phyloP scores from a whole-genome alignment of 2,329 filamentous ascomycete species.

The Apiospora hydei region DNA sequence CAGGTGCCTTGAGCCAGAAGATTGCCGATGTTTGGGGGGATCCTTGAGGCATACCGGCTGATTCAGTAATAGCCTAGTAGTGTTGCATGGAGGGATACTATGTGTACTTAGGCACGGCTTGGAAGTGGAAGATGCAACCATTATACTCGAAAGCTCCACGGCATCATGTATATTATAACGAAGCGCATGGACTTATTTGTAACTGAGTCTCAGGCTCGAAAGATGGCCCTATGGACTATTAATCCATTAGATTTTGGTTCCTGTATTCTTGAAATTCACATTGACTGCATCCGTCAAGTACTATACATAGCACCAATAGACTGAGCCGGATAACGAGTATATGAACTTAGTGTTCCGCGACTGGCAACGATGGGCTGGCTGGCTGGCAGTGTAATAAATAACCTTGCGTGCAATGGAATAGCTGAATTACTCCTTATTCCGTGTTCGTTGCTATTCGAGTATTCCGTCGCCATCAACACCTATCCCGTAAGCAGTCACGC shows the following conservation, averaged over 20 bases:
- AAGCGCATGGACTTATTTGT: not conserved
- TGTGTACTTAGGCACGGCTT: not conserved
- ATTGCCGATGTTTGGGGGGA: conserved; percentile 77
- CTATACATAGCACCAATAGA: too few species aligned
- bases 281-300: not conserved
- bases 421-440: too few species aligned
- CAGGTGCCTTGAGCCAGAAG: conserved; percentile 69
- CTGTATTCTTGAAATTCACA: not conserved
- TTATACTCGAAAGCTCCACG: not conserved
- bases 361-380: too few species aligned
- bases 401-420: too few species aligned
- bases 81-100: not conserved
- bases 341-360: too few species aligned
- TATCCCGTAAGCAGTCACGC: too few species aligned
- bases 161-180: conserved; percentile 4
- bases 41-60: conserved; percentile 39
- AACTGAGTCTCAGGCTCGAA: not conserved
- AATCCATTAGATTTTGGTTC: not conserved
- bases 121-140: not conserved
- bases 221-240: not conserved
- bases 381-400: too few species aligned
- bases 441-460: too few species aligned
- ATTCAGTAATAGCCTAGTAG: not conserved
- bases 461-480: too few species aligned
- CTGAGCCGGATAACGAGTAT: too few species aligned